phyloP scores from a whole-genome alignment of 768 basidiomycete species.

The Suillus decipiens region DNA sequence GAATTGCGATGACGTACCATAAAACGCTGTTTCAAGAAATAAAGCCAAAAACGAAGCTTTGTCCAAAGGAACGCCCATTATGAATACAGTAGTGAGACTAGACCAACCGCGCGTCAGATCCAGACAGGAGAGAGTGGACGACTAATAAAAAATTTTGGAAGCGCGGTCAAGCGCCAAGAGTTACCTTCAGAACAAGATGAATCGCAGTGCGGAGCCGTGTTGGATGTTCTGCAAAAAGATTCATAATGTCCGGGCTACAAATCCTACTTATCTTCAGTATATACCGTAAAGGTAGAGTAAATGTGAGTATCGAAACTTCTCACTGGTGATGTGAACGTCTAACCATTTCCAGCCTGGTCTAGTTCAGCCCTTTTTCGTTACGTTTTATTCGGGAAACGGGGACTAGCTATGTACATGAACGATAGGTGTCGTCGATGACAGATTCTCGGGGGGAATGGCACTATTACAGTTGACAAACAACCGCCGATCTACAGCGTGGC shows the following conservation, averaged over 20 bases:
- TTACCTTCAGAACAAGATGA: neutral
- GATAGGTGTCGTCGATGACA: too few species aligned
- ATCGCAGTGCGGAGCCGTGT: neutral
- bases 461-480: too few species aligned
- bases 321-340: neutral
- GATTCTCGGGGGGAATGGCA: too few species aligned
- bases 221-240: neutral
- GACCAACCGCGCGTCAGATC: neutral
- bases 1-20: neutral
- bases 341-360: neutral
- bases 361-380: neutral
- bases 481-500: too few species aligned
- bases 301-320: neutral
- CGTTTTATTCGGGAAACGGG: neutral
- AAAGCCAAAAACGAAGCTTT: slow-evolving; percentile 2
- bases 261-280: neutral
- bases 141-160: neutral
- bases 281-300: neutral
- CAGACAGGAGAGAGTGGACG: neutral
- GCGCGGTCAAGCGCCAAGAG: neutral
- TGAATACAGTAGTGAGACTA: neutral
- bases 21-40: neutral
- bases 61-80: slow-evolving; percentile 1
- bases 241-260: neutral
- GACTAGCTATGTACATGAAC: neutral